Evolutionary conservation across 2,329 filamentous ascomycete genomes (phyloP), one percentile per base, ranked within the genome.

Genomic region (Claviceps cyperi): DNA sequence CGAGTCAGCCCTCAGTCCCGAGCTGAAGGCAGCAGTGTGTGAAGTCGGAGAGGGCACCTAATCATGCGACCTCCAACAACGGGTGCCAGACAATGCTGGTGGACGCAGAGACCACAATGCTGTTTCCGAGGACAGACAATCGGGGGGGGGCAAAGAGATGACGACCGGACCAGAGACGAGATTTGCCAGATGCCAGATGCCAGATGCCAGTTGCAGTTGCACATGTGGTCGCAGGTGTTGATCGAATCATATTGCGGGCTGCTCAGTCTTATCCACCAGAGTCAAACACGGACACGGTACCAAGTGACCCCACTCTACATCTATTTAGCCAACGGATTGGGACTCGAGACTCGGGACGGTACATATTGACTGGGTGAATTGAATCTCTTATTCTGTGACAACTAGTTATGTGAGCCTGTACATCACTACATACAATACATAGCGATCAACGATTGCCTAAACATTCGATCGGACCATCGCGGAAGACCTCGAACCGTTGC

Each of bases 1-100:
- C 54, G 53, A 60, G 60, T 59, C 56, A 60, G 55, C 57, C 55
- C 51, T 60, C 57, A 44, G 53, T 61, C 51, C 53, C 57, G 59
- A 57, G 58, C 59, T 58, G 57, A 52, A 56, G 59, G 55, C 51
- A 53, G 54, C 52, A 54, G 50, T 47, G 44, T 51, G 46, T 52
- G 47, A 50, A 11, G 36, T 48, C 41, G 47, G 45, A 19, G 50
- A 50, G 24, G 19, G 48, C 52, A 53, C 53, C 47, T 50, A 22
- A 51, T 51, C 56, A 57, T 59, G 51, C 57, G 54, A 56, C 53
- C 46, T 40, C 43, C 45, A 45, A 38, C 32, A 40, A 36, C n/a
- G 43, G 38, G 41, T 17, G 47, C 21, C 32, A 43, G 47, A 17
- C 43, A 21, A 46, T 47, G 38, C 44, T 46, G 39, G 43, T 32